These are phyloP conservation scores for Neoboletus subvelutipes DNA, from an alignment of 768 basidiomycete genomes.

Conservation along the genomic window DNA sequence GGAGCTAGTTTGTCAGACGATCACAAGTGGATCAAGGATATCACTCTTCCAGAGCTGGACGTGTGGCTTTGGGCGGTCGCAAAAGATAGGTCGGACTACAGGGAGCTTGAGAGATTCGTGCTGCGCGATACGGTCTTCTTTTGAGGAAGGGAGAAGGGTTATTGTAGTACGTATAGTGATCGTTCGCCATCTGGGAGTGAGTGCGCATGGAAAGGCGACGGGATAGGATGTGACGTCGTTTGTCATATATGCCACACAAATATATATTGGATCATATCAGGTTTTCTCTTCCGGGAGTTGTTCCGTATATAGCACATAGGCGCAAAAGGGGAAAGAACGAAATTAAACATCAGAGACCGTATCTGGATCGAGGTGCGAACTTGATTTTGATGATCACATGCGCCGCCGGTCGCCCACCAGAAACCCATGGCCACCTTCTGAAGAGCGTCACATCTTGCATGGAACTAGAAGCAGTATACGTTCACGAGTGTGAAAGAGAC, in stretches of 20 bases:
- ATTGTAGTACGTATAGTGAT: background rate
- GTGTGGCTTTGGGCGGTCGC: constrained; percentile 83
- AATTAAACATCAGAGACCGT: constrained; percentile 11
- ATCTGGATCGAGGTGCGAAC: constrained; percentile 10
- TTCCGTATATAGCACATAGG: constrained; percentile 2
- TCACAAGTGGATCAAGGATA: constrained; percentile 50
- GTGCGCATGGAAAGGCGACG: background rate
- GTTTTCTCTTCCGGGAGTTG: background rate
- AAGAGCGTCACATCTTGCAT: constrained; percentile 7
- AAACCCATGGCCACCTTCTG: background rate
- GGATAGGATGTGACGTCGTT: constrained; percentile 3
- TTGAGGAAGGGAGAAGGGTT: constrained; percentile 30
- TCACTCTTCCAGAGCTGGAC: constrained; percentile 64
- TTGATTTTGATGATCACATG: constrained; percentile 16
- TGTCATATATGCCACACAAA: background rate
- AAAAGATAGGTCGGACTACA: constrained; percentile 74
- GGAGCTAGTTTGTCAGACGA: constrained; percentile 24
- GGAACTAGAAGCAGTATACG: constrained; percentile 5
- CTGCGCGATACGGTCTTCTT: constrained; percentile 68
- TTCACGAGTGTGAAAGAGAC: constrained; percentile 9
- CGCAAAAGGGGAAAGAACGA: background rate
- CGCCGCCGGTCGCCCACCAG: constrained; percentile 2
- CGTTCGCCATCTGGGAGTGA: background rate
- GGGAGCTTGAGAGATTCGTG: constrained; percentile 65
- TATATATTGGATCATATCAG: background rate